These are phyloP conservation scores for Striga hermonthica DNA, from an alignment of 305 asterid genomes.

Conservation along the genomic window DNA sequence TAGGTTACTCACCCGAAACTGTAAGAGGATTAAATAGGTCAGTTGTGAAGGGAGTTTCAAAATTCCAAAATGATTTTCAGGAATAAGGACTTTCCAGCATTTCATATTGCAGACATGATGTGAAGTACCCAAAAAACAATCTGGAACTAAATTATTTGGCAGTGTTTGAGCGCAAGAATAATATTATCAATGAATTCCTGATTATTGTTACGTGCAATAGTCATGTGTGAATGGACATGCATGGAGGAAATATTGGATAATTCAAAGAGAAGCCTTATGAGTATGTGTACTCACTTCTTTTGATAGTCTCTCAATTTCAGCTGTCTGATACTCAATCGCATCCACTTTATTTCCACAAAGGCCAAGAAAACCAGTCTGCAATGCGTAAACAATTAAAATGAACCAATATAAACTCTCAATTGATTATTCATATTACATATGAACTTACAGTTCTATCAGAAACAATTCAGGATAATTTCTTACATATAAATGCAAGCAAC, in stretches of 20 bases:
- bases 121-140: background rate
- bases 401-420: conserved; percentile 11
- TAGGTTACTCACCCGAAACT: background rate
- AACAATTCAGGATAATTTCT: background rate
- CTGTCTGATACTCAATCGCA: conserved; percentile 69
- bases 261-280: conserved; percentile 16
- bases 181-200: conserved; percentile 8
- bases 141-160: conserved; percentile 6
- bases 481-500: conserved; percentile 9
- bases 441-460: conserved; percentile 13
- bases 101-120: background rate
- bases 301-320: conserved; percentile 71
- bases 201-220: conserved; percentile 12
- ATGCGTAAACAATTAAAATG: conserved; percentile 32
- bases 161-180: conserved; percentile 13
- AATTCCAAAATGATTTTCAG: too few species aligned
- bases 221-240: conserved; percentile 15
- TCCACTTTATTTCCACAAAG: conserved; percentile 76
- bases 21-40: background rate
- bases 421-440: conserved; percentile 23
- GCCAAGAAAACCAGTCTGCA: conserved; percentile 92
- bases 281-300: conserved; percentile 57
- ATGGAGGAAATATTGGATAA: conserved; percentile 15
- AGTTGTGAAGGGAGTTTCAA: too few species aligned
- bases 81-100: conserved; percentile 15